These are phyloP conservation scores for Aspergillus neotritici DNA, from an alignment of 2,329 filamentous ascomycete genomes.

Conservation along the genomic window DNA sequence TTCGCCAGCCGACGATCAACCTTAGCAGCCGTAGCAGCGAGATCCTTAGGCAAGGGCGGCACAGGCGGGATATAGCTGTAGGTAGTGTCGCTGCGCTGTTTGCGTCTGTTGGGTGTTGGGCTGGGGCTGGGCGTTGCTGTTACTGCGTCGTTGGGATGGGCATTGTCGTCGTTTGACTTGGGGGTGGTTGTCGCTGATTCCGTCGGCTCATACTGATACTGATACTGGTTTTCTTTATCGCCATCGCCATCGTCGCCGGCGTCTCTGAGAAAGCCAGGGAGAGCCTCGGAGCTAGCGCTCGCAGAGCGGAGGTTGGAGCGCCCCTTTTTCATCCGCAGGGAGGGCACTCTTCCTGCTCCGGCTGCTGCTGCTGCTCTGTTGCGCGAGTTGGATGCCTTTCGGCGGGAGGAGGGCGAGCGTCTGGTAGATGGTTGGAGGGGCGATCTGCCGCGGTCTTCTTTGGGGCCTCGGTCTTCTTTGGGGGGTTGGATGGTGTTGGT, in stretches of 20 bases:
- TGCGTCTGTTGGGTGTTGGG: constrained; percentile 13
- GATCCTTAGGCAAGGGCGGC: constrained; percentile 34
- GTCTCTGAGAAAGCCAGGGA: not conserved
- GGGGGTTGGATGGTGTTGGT: constrained; percentile 3
- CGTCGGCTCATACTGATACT: not conserved
- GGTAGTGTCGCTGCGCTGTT: constrained; percentile 6
- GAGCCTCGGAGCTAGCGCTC: constrained; percentile 4
- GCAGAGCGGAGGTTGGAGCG: constrained; percentile 18
- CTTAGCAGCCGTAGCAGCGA: constrained; percentile 25
- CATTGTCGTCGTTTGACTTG: constrained; percentile 7
- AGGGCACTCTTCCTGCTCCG: constrained; percentile 2
- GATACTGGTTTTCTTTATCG: constrained; percentile 14
- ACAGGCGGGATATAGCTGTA: constrained; percentile 37
- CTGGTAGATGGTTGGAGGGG: constrained; percentile 15
- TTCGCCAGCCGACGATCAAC: constrained; percentile 17
- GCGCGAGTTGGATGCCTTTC: constrained; percentile 18
- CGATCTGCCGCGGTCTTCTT: constrained; percentile 12
- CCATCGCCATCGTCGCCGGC: constrained; percentile 1
- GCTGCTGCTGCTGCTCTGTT: constrained; percentile 9
- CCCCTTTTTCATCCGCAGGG: constrained; percentile 22
- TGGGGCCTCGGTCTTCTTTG: constrained; percentile 7
- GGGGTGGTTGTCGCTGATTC: constrained; percentile 11
- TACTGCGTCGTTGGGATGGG: constrained; percentile 4
- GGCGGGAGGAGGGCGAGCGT: constrained; percentile 12
- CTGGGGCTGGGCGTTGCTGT: constrained; percentile 10